These are phyloP conservation scores for Chlorella sp. DNA, from an alignment of 139 green algal genomes.

Conservation along the genomic window DNA sequence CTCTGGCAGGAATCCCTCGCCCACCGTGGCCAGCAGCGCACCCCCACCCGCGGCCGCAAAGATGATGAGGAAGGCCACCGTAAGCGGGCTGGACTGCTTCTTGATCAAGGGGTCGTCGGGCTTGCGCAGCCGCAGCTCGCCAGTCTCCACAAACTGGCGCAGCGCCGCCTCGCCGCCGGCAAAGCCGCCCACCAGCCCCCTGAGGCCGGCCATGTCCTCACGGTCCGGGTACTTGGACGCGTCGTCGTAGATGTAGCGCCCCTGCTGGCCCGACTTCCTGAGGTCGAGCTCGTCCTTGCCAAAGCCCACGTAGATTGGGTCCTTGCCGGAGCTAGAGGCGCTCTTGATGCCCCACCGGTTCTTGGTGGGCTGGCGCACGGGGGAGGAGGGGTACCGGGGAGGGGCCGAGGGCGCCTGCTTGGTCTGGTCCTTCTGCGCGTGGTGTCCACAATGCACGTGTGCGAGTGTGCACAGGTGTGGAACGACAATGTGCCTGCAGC, in stretches of 20 bases:
- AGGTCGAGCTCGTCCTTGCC: constrained; percentile 38
- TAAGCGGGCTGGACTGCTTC: constrained; percentile 4
- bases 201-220: constrained; percentile 24
- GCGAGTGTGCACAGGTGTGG: too few species aligned
- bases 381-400: constrained; percentile 2
- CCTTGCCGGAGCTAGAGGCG: constrained; percentile 10
- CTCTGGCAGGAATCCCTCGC: too few species aligned
- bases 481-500: too few species aligned
- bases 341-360: neutral
- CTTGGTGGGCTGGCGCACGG: constrained; percentile 3
- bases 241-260: constrained; percentile 57
- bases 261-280: constrained; percentile 33
- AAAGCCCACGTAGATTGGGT: constrained; percentile 49
- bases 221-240: constrained; percentile 57
- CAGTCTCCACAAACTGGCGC: constrained; percentile 54
- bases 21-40: neutral
- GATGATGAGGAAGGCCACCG: constrained; percentile 2
- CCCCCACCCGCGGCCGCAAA: constrained; percentile 2
- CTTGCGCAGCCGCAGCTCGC: constrained; percentile 2
- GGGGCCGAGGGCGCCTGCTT: too few species aligned
- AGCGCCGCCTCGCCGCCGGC: constrained; percentile 76
- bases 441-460: too few species aligned
- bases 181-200: constrained; percentile 72
- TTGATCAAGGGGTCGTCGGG: constrained; percentile 2
- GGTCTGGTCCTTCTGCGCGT: too few species aligned